Percentiles rank a stretch among this genome's conserved stretches.
These are phyloP conservation scores for Collybia sordida DNA, from an alignment of 768 basidiomycete genomes.

Conservation along the genomic window DNA sequence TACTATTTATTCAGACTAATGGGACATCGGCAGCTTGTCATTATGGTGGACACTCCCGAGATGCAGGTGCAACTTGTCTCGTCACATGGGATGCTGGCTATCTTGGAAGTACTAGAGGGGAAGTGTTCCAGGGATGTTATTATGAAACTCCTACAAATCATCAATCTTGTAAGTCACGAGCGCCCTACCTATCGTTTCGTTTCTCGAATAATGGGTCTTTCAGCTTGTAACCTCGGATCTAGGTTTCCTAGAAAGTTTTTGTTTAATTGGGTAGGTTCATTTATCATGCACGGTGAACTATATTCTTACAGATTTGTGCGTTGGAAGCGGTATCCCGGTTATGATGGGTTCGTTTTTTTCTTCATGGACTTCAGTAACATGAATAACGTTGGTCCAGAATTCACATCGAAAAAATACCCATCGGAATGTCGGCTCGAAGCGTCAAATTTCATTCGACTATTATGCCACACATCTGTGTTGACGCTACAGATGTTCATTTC, in stretches of 20 bases:
- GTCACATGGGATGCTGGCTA: conserved; percentile 92
- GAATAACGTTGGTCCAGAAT: conserved; percentile 46
- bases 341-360: conserved; percentile 69
- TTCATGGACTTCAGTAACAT: background rate
- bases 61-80: conserved; percentile 88
- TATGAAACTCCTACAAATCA: conserved; percentile 81
- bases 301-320: conserved; percentile 8
- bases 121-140: conserved; percentile 84
- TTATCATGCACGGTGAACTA: background rate
- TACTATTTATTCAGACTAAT: conserved; percentile 2
- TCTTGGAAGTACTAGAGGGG: conserved; percentile 90
- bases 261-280: conserved; percentile 71
- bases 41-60: conserved; percentile 79
- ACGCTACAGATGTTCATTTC: conserved; percentile 99
- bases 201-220: background rate
- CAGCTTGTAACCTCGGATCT: conserved; percentile 73
- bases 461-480: conserved; percentile 90
- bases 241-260: conserved; percentile 91
- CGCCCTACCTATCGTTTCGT: no score
- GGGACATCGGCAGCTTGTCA: conserved; percentile 49
- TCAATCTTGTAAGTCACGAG: conserved; percentile 69
- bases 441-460: conserved; percentile 88
- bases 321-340: conserved; percentile 82
- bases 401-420: conserved; percentile 92
- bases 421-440: conserved; percentile 94